phyloP scores from a whole-genome alignment of 2,329 filamentous ascomycete species.

The Penicillium hesseltinei region DNA sequence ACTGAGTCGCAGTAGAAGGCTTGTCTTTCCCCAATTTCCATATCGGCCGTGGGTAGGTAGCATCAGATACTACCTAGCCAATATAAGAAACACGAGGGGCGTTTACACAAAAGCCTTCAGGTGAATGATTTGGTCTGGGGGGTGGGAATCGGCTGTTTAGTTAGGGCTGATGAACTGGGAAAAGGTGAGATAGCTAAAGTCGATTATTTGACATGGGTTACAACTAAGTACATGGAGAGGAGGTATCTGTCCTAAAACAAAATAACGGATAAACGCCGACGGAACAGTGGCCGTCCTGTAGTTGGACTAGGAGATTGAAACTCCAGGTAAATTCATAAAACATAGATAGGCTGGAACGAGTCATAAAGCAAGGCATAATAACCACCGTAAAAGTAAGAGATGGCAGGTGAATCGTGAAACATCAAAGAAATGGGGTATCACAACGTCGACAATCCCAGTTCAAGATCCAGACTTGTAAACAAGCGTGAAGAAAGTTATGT shows the following conservation, averaged over 20 bases:
- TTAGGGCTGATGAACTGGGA: neutral
- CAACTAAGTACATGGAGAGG: conserved; percentile 32
- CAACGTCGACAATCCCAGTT: conserved; percentile 20
- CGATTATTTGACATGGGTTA: conserved; percentile 26
- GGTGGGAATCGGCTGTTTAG: neutral
- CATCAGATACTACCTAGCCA: neutral
- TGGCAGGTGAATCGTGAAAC: conserved; percentile 25
- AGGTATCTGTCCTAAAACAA: conserved; percentile 34
- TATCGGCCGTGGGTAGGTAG: neutral
- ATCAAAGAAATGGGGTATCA: conserved; percentile 25
- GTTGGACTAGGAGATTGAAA: conserved; percentile 6
- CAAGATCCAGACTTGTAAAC: conserved; percentile 16
- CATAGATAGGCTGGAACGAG: neutral
- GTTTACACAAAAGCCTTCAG: neutral
- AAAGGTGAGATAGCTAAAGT: conserved; percentile 1
- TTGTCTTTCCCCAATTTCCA: neutral
- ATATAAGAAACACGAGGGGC: neutral
- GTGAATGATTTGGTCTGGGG: neutral
- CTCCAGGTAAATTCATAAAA: conserved; percentile 2
- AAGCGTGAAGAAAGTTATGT: conserved; percentile 15
- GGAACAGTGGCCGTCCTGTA: conserved; percentile 7
- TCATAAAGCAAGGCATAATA: conserved; percentile 9
- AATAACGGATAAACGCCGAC: conserved; percentile 15
- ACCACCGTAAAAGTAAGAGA: conserved; percentile 5
- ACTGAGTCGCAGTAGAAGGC: conserved; percentile 15